Base-by-base conservation (phyloP, 805 yeast genomes). In the Cyberlindnera misumaiensis region DNA sequence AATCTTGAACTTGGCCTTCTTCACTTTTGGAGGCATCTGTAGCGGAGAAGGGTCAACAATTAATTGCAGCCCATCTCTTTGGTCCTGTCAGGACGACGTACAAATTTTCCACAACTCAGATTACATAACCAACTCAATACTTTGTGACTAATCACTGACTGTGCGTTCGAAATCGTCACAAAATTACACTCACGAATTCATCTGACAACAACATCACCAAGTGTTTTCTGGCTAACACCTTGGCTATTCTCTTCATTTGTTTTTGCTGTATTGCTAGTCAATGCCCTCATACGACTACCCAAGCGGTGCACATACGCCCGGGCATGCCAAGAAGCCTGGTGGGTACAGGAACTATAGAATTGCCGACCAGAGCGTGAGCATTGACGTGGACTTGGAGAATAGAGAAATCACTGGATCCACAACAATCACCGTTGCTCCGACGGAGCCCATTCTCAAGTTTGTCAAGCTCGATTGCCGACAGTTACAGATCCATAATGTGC, bases 401-500 rank as follows among this genome's bases (percentile, higher is more conserved):
- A 70, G 73, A 44, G 52, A 63, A 15, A 63, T 88, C 5, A 55
- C 53, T 0, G 98, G 97, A 12, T 70, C 74, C 47, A 87, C 97
- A 0, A 97, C 89, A 53, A 63, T 93, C 25, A 82, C 93, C 2
- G 67, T 89, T 3, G 68, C 84, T 13, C 97, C 98, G 0, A 63
- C 75, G 12, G 75, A 78, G 36, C 64, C 78, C 15, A 52, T 66
- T 1, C 63, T 90, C 32, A 75, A 73, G 41, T 63, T 65, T 10
- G 65, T 93, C 18, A 73, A 75, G 37, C 64, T 93, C 36, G 97
- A 93, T 57, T 85, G 95, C 42, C 74, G 95, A 38, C 86, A 85
- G 32, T 70, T 83, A 63, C 67, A 65, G 28, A 73, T 93, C 28
- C 69, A 72, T 17, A 73, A 75, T 18, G 82, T 87, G 5, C 65